Evolutionary conservation across 345 rosid genomes (phyloP).

Genomic region (Arabis alpina): DNA sequence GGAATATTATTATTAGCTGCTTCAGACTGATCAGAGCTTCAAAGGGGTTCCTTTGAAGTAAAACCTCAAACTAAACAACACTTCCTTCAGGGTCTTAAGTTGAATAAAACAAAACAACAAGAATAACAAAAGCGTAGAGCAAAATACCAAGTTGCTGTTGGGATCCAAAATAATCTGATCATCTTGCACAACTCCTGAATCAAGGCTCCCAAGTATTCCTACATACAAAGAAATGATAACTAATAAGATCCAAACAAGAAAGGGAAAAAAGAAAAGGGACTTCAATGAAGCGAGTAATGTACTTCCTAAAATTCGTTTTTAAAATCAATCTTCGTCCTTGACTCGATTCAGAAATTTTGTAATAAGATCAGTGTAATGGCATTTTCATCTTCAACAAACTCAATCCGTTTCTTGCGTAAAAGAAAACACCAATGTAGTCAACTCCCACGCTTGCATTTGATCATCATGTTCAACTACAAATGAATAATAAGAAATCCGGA

Average conservation of each 20-base stretch:
- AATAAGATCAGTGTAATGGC: neutral
- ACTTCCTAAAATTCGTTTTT: no score
- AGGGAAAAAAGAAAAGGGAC: neutral
- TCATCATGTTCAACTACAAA: no score
- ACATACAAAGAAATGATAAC: slow-evolving; percentile 18
- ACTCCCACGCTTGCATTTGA: slow-evolving; percentile 5
- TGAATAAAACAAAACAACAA: no score
- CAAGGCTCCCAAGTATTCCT: slow-evolving; percentile 81
- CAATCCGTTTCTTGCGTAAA: neutral
- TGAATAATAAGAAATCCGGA: no score
- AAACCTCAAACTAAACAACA: no score
- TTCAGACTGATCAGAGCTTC: slow-evolving; percentile 58
- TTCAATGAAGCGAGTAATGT: slow-evolving; percentile 5
- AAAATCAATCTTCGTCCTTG: no score
- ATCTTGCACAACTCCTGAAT: slow-evolving; percentile 68
- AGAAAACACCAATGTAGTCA: slow-evolving; percentile 33
- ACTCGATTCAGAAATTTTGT: slow-evolving; percentile 1
- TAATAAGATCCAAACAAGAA: slow-evolving; percentile 14
- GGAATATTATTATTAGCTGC: slow-evolving; percentile 57
- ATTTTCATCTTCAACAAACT: neutral
- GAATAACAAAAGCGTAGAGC: slow-evolving; percentile 3
- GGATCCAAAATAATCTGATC: slow-evolving; percentile 87
- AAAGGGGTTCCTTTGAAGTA: slow-evolving; percentile 67
- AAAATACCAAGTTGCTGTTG: slow-evolving; percentile 69
- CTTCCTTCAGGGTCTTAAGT: no score